Evolutionary conservation across 495 filamentous ascomycete species (phyloP).

Genomic region (Immersiella caudata): DNA sequence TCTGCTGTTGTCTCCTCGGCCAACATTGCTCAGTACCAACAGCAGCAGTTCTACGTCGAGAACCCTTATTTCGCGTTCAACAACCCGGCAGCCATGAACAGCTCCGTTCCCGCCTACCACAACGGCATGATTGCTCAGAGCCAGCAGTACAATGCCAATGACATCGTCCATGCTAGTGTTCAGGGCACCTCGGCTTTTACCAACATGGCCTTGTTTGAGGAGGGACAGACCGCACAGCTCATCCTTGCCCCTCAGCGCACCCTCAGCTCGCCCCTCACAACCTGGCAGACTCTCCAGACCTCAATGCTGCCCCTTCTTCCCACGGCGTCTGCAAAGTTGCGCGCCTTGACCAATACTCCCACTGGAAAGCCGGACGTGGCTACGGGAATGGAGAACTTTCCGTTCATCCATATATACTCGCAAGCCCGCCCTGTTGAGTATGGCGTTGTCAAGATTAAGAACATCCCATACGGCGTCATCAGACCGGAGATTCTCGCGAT

Average conservation of each 20-base stretch:
- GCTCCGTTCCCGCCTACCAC: background rate
- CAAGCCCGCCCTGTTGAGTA: background rate
- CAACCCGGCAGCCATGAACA: background rate
- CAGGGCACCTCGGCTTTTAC: too few relatives aligned
- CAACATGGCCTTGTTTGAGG: too few relatives aligned
- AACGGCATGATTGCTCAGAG: background rate
- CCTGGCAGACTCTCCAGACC: background rate
- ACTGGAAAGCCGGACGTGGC: background rate
- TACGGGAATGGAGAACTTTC: background rate
- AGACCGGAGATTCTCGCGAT: slow-evolving; percentile 70
- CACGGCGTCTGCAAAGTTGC: background rate
- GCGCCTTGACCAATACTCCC: background rate
- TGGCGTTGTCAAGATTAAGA: slow-evolving; percentile 41
- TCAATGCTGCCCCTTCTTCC: background rate
- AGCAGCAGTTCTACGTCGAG: background rate
- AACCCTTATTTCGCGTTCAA: too few relatives aligned
- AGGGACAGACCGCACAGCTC: too few relatives aligned
- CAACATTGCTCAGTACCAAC: background rate
- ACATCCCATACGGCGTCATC: slow-evolving; percentile 67
- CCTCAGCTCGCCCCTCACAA: background rate
- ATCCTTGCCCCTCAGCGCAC: background rate
- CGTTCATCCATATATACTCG: background rate
- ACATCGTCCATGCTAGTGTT: background rate
- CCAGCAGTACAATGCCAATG: background rate
- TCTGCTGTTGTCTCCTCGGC: background rate